Base-by-base conservation (phyloP, 1,139 yeast genomes). In the Candida sanyaensis region DNA sequence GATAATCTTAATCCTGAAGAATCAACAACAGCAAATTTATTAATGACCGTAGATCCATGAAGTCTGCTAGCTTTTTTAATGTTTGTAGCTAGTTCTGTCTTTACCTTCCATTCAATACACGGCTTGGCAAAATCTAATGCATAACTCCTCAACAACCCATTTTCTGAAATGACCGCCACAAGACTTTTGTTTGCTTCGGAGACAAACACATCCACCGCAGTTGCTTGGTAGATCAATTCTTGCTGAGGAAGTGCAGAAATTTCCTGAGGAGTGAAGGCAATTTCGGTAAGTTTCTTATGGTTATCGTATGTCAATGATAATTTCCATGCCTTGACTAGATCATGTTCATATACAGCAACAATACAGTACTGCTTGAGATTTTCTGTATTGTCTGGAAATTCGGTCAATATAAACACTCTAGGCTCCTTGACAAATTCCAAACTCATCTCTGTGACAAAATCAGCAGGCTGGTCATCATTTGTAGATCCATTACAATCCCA, bases 11-110 rank as follows among this genome's bases (percentile, higher is more conserved):
- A 66, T 1, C 82, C 80, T 0, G 71, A 51, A 9, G 73, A 73
- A 60, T 82, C 84, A 10, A 88, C 83, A 10, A 91, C 74, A 1
- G 96, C 96, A 44, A 89, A 70, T 56, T 88, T 89, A 45, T 83
- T 80, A 21, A 86, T 80, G 3, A 66, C 56, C 0, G 93, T 83
- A 0, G 96, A 87, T 0, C 91, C 96, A 45, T 86, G 82, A 1
- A 89, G 74, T 43, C 73, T 73, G 10, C 79, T 65, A 1, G 87
- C 79, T 37, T 78, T 68, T 2, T 52, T 44, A 4, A 88, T 73
- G 28, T 83, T 84, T 0, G 96, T 86, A 40, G 75, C 70, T 9
- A 88, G 61, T 8, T 60, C 66, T 10, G 74, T 72, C 30, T 79
- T 73, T 37, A 66, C 58, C 2, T 69, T 64, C 96, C 96, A 89